Evolutionary conservation across 768 basidiomycete species (phyloP), one percentile per base, ranked within the genome.

Genomic region (Suillus subalutaceus): DNA sequence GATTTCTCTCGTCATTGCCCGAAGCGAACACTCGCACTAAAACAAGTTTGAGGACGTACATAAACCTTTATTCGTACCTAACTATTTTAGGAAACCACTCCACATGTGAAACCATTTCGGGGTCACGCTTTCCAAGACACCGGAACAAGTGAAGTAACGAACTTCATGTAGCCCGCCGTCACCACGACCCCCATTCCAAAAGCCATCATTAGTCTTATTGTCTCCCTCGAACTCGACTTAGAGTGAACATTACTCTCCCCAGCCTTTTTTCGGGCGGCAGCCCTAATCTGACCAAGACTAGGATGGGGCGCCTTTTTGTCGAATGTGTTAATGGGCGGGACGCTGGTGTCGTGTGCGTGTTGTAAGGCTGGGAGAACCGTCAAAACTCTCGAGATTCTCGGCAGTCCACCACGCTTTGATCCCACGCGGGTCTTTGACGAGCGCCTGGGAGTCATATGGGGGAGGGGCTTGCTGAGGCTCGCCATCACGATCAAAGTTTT

Each of bases 331-430:
- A 71, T 71, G 16, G 74, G 65, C 9, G 58, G 4, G 8, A 71
- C 18, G 2, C 37, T 13, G 5, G 68, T 64, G 40, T 68, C 59
- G 62, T 72, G 75, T 13, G 81, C 84, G 6, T 66, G 55, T 7
- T 67, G 53, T 46, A 90, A 69, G 0, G 79, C 88, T 0, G 86
- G 84, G 8, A 90, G 79, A n/a, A 10, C 88, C 88, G 67, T 90
- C 88, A 23, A 89, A 69, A 65, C 87, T 88, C 43, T 69, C 73
- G 8, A 75, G 44, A 68, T 91, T 91, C 60, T 81, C 77, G 9
- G 71, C 71, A 23, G 71, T 71, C 88, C 88, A 90, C 78, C 87
- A 90, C 3, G 79, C 72, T 70, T 81, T 84, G 70, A 90, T 79
- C 2, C 87, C 88, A 4, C 81, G 78, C 5, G 63, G 41, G 32